Percentiles rank a stretch among this genome's conserved stretches.
These are phyloP conservation scores for Sordariomycetes sp. DNA, from an alignment of 2,329 filamentous ascomycete genomes.

Conservation along the genomic window DNA sequence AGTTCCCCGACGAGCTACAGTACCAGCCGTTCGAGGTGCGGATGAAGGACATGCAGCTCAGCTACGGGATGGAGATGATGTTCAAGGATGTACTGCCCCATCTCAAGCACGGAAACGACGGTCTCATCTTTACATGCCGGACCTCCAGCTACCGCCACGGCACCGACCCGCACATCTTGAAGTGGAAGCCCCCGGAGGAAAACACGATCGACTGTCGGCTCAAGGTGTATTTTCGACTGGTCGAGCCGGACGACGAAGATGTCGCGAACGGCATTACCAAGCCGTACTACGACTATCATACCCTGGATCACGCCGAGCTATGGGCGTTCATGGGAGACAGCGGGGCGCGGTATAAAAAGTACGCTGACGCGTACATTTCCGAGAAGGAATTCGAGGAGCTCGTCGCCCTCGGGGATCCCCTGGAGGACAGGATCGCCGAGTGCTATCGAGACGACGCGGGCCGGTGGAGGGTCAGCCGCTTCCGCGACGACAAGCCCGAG, in stretches of 20 bases:
- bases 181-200: conserved; percentile 94
- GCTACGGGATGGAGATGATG: conserved; percentile 86
- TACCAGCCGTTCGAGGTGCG: conserved; percentile 72
- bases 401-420: conserved; percentile 60
- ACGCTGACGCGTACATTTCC: conserved; percentile 58
- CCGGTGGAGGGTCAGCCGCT: conserved; percentile 78
- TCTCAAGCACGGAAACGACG: conserved; percentile 88
- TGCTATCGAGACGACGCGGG: conserved; percentile 68
- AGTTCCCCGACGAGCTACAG: conserved; percentile 57
- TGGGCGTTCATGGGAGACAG: conserved; percentile 55
- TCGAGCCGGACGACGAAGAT: conserved; percentile 59
- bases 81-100: conserved; percentile 76
- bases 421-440: conserved; percentile 86
- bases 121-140: conserved; percentile 94
- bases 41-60: conserved; percentile 82
- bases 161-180: conserved; percentile 87
- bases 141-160: conserved; percentile 78
- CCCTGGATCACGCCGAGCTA: conserved; percentile 63
- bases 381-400: conserved; percentile 74
- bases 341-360: conserved; percentile 48
- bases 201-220: conserved; percentile 92
- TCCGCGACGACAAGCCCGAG: conserved; percentile 85
- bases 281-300: conserved; percentile 68
- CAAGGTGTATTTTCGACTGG: conserved; percentile 60
- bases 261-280: conserved; percentile 53